Evolutionary conservation across 2,329 filamentous ascomycete species (phyloP), one percentile per base, ranked within the genome.

Genomic region (Stylonectria norvegica): DNA sequence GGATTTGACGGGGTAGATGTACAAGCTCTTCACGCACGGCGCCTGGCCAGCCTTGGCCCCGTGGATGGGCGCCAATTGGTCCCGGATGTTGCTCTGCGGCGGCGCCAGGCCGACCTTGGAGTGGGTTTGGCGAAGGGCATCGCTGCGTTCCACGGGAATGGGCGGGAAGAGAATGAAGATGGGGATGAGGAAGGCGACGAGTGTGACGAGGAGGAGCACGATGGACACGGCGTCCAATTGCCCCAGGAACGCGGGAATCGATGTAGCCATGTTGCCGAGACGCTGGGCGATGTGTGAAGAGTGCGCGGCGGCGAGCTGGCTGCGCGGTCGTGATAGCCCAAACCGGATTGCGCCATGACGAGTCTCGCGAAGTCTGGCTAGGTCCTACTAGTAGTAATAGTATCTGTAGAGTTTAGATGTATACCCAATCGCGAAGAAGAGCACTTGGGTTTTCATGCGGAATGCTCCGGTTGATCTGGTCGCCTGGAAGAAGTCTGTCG

Each of bases 1-100:
- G 41, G 85, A 88, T 67, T 94, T 91, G 61, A 95, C 68, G 1
- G 90, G 89, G 62, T 93, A 91, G 44, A 89, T 76, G 67, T 82
- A 83, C 36, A 95, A 70, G 40, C 85, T 86, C 61, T 88, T 65
- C 36, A 76, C 60, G 15, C 40, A 45, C 42, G 55, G 35, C 22
- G 42, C 23, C 49, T 54, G 42, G 34, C 47, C 45, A 7, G 55
- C 42, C 20, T 51, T 50, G 17, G 46, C 36, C 32, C 47, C 42
- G 28, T 55, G 55, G 33, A 42, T 42, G 20, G 47, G 39, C 23
- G 49, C 53, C 36, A 46, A 36, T 39, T 60, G 59, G 32, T 51
- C 38, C 25, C 48, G 53, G 34, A 71, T 59, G 29, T 67, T 68
- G 55, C 67, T 71, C 46, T 61, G 55, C 17, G 57, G 47, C 15